phyloP scores from a whole-genome alignment of 1,284 basidiomycete species.

The Pholiota adiposa region DNA sequence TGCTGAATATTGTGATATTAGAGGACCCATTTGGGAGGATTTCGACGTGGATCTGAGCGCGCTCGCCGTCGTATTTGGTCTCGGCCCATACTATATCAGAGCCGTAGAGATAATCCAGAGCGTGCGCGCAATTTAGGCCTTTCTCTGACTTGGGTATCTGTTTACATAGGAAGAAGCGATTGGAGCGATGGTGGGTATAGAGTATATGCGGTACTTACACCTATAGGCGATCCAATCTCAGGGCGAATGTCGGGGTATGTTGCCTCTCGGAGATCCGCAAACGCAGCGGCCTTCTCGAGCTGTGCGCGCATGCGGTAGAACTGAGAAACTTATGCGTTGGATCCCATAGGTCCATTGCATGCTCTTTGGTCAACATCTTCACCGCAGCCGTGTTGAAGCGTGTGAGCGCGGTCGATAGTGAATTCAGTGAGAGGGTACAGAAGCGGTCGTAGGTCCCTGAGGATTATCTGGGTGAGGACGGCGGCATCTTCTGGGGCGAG shows the following conservation, averaged over 20 bases:
- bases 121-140: constrained; percentile 60
- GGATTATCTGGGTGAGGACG: constrained; percentile 80
- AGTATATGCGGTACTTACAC: constrained; percentile 41
- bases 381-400: constrained; percentile 61
- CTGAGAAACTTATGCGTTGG: constrained; percentile 53
- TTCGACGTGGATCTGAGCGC: constrained; percentile 85
- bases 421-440: constrained; percentile 65
- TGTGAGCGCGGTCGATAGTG: constrained; percentile 53
- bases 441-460: constrained; percentile 81
- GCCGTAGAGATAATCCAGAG: constrained; percentile 52
- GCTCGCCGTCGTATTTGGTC: constrained; percentile 90
- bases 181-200: neutral
- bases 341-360: constrained; percentile 79
- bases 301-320: constrained; percentile 59
- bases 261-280: constrained; percentile 45
- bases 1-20: constrained; percentile 80
- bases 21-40: constrained; percentile 40
- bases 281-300: constrained; percentile 61
- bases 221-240: constrained; percentile 47
- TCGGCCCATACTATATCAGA: constrained; percentile 74
- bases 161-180: neutral
- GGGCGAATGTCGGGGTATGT: constrained; percentile 46
- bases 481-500: constrained; percentile 64
- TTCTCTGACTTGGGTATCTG: constrained; percentile 86
- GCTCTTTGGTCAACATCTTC: constrained; percentile 56